Conservation (phyloP, 306 rosid species). For the Acmispon strigosus region DNA sequence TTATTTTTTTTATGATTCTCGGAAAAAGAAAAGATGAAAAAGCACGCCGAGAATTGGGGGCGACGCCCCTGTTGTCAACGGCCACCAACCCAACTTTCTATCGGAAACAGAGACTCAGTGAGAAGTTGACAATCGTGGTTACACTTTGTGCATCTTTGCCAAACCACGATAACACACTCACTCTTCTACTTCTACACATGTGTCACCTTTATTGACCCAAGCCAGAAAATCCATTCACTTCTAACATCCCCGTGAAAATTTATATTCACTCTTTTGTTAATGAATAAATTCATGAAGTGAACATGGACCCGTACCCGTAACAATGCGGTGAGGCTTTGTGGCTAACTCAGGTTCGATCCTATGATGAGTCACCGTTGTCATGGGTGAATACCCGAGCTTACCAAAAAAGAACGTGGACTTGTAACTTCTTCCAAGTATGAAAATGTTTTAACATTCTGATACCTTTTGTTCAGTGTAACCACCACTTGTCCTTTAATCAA, state of each 20-base stretch:
- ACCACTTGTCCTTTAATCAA: neutral
- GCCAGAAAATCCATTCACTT: neutral
- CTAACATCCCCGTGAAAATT: no score
- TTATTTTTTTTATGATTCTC: no score
- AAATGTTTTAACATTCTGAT: neutral
- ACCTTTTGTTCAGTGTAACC: neutral
- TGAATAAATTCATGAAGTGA: neutral
- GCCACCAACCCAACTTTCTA: neutral
- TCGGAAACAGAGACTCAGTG: no score
- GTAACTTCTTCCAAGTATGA: neutral
- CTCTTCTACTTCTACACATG: neutral
- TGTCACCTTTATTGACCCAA: neutral
- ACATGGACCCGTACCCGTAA: neutral
- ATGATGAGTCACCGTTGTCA: no score
- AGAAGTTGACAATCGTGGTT: no score
- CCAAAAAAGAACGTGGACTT: conserved; percentile 11
- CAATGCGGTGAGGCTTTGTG: no score
- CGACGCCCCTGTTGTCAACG: neutral
- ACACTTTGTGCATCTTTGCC: neutral
- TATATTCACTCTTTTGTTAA: neutral
- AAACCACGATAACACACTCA: neutral
- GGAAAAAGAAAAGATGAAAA: no score
- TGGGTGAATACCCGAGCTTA: no score
- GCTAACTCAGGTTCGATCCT: no score
- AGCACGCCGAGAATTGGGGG: no score